Conservation (phyloP, 495 filamentous ascomycete genomes). For the Rhypophila decipiens region DNA sequence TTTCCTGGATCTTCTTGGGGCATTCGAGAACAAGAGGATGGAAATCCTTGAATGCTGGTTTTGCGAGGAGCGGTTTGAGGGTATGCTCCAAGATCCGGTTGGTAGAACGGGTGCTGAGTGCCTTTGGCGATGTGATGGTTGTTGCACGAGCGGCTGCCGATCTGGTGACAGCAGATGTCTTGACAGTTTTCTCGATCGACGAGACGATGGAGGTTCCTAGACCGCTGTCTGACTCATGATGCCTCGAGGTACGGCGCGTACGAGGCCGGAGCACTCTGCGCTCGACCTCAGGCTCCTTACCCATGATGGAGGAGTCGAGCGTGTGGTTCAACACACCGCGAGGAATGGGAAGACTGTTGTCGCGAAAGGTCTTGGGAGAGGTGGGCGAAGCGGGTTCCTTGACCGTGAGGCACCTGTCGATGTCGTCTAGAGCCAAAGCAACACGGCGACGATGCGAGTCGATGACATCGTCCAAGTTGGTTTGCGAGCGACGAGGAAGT, state of each 20-base stretch:
- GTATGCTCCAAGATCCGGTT: conserved; percentile 51
- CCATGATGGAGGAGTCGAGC: conserved; percentile 34
- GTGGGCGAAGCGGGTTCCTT: conserved; percentile 25
- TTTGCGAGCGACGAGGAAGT: conserved; percentile 55
- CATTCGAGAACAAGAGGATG: conserved; percentile 69
- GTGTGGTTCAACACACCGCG: conserved; percentile 44
- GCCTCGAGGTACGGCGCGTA: conserved; percentile 41
- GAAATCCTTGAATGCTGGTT: conserved; percentile 61
- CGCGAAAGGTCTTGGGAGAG: conserved; percentile 29
- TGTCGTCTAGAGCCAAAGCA: conserved; percentile 42
- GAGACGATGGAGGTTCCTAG: conserved; percentile 51
- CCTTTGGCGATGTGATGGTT: conserved; percentile 26
- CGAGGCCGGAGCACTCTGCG: conserved; percentile 44
- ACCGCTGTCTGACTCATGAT: conserved; percentile 58
- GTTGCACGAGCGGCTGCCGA: conserved; percentile 39
- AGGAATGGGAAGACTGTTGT: conserved; percentile 46
- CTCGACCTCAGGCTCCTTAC: conserved; percentile 31
- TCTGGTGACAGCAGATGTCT: conserved; percentile 41
- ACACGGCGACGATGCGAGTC: conserved; percentile 48
- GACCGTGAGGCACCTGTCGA: conserved; percentile 40
- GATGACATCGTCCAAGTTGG: conserved; percentile 56
- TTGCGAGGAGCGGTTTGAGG: conserved; percentile 44
- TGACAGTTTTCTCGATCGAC: conserved; percentile 23
- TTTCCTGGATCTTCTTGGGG: conserved; percentile 67
- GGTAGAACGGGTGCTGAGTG: conserved; percentile 43